A percentile compares a stretch with the other conserved stretches of the same genome.
These are phyloP conservation scores for Trematosphaeria pertusa DNA, from an alignment of 2,329 filamentous ascomycete species.

Conservation along the genomic window DNA sequence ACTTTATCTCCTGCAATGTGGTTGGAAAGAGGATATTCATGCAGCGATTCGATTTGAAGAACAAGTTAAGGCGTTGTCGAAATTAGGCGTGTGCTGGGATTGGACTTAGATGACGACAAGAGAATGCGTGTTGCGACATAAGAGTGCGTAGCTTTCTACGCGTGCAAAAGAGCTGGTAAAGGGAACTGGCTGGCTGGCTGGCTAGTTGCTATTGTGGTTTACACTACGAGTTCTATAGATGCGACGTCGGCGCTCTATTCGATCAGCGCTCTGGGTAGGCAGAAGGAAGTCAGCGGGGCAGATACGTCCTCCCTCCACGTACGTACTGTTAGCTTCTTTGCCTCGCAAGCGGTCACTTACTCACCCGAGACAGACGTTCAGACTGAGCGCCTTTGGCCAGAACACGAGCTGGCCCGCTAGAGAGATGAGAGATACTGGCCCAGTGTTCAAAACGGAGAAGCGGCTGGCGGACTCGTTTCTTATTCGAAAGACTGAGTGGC, in stretches of 20 bases:
- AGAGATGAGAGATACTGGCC: neutral
- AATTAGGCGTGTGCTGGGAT: neutral
- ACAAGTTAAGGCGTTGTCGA: neutral
- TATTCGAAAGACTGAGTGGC: slow-evolving; percentile 8
- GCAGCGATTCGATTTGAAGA: neutral
- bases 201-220: neutral
- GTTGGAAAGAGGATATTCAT: neutral
- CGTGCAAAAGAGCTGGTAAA: too few relatives aligned
- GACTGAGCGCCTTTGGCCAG: slow-evolving; percentile 1
- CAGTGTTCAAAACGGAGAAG: slow-evolving; percentile 9
- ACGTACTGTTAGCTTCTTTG: too few relatives aligned
- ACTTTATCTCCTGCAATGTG: neutral
- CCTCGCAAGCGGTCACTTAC: neutral
- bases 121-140: too few relatives aligned
- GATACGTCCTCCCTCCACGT: slow-evolving; percentile 1
- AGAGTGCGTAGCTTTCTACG: too few relatives aligned
- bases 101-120: too few relatives aligned
- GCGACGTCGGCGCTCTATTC: neutral
- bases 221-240: neutral
- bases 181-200: too few relatives aligned
- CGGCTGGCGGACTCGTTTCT: slow-evolving; percentile 5
- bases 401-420: slow-evolving; percentile 4
- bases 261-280: slow-evolving; percentile 1
- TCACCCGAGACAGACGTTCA: neutral
- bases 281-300: neutral